Percentiles rank a stretch among this genome's conserved stretches.
Conservation (phyloP, 768 basidiomycete species). For the Russula sp. region DNA sequence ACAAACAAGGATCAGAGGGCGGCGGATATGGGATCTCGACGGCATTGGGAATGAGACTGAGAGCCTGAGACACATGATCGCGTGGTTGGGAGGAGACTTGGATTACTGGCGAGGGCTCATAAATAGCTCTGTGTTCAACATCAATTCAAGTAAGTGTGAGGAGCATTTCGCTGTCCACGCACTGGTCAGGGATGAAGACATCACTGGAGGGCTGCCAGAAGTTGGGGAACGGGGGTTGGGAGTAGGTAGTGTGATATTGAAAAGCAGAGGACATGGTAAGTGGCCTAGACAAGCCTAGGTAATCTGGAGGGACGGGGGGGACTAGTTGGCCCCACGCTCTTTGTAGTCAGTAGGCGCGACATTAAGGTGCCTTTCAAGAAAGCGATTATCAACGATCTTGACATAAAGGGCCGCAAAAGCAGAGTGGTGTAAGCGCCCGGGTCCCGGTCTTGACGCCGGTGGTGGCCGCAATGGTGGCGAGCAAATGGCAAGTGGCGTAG, state of each 20-base stretch:
- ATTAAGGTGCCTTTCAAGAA: conserved; percentile 1
- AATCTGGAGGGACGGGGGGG: neutral
- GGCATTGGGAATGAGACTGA: neutral
- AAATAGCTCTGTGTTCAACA: neutral
- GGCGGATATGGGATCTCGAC: neutral
- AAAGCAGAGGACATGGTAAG: neutral
- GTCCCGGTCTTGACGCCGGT: neutral
- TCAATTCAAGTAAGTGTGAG: neutral
- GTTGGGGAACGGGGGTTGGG: neutral
- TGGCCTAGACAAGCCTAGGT: neutral
- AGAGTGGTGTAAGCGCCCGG: neutral
- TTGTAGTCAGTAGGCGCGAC: conserved; percentile 9
- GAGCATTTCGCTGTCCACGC: neutral
- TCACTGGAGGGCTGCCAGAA: conserved; percentile 1
- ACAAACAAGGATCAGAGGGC: neutral
- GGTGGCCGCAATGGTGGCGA: neutral
- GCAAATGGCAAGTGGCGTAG: conserved; percentile 2
- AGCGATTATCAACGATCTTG: conserved; percentile 1
- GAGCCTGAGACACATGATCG: neutral
- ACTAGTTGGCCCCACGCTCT: neutral
- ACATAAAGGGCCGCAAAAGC: neutral
- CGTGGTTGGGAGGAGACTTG: neutral
- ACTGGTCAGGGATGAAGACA: conserved; percentile 1
- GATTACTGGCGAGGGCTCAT: neutral
- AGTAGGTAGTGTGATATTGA: neutral